These are phyloP conservation scores for Shiraia sp. DNA, from an alignment of 2,329 filamentous ascomycete genomes.

Conservation along the genomic window DNA sequence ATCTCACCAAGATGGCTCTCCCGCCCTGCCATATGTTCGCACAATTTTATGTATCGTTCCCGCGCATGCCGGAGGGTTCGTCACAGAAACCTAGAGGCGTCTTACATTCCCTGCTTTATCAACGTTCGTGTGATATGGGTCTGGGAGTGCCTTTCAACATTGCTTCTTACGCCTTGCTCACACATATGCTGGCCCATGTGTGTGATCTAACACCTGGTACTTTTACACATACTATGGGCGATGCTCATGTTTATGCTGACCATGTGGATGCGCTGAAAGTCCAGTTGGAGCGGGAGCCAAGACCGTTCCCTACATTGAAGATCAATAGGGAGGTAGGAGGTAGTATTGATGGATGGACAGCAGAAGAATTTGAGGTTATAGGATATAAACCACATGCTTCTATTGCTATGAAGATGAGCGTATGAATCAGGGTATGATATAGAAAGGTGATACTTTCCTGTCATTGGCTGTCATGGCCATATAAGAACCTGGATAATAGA, in stretches of 20 bases:
- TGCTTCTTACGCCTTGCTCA: conserved; percentile 88
- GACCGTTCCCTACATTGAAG: conserved; percentile 76
- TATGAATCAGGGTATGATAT: conserved; percentile 52
- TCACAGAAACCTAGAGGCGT: conserved; percentile 60
- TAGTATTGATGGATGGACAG: conserved; percentile 86
- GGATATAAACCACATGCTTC: conserved; percentile 89
- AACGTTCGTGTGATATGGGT: conserved; percentile 95
- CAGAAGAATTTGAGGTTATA: conserved; percentile 83
- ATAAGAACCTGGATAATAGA: no score
- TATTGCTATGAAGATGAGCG: conserved; percentile 99
- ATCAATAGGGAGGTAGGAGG: conserved; percentile 70
- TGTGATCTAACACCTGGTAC: conserved; percentile 83
- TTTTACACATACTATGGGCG: conserved; percentile 94
- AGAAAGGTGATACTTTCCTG: neutral
- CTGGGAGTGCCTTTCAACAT: conserved; percentile 98
- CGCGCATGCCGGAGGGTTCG: conserved; percentile 41
- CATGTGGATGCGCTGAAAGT: conserved; percentile 84
- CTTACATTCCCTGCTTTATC: conserved; percentile 87
- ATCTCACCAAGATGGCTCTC: conserved; percentile 84
- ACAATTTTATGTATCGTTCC: conserved; percentile 89
- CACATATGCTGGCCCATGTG: conserved; percentile 91
- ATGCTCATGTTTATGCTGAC: conserved; percentile 95
- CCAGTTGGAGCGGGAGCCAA: conserved; percentile 80
- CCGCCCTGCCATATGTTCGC: conserved; percentile 98
- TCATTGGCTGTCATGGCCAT: neutral